Evolutionary conservation across 2,329 filamentous ascomycete genomes (phyloP).

Genomic region (Leptographium lundbergii): DNA sequence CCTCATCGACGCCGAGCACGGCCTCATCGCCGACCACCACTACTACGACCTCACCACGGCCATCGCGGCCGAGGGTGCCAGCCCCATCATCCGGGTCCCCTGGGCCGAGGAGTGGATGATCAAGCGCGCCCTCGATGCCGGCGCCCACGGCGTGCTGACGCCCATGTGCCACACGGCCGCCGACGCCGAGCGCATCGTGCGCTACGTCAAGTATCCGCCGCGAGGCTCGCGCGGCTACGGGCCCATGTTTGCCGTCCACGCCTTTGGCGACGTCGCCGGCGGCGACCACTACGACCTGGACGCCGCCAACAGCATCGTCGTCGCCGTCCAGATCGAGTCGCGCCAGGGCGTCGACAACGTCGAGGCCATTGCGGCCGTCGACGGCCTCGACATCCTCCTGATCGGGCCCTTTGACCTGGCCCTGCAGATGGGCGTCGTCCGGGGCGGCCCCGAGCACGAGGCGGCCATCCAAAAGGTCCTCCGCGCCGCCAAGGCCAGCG

Average conservation of each 20-base stretch:
- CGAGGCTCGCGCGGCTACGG: slow-evolving; percentile 16
- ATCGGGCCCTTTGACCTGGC: slow-evolving; percentile 23
- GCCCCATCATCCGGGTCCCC: slow-evolving; percentile 31
- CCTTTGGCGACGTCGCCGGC: slow-evolving; percentile 15
- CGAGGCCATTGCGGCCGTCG: slow-evolving; percentile 27
- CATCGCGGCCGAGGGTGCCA: slow-evolving; percentile 26
- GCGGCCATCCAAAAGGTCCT: slow-evolving; percentile 23
- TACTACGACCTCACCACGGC: slow-evolving; percentile 22
- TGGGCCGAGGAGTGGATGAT: slow-evolving; percentile 50
- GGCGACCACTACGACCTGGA: slow-evolving; percentile 19
- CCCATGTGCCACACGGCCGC: slow-evolving; percentile 21
- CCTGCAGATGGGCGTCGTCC: slow-evolving; percentile 21
- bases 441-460: slow-evolving; percentile 22
- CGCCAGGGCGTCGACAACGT: slow-evolving; percentile 26
- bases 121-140: slow-evolving; percentile 46
- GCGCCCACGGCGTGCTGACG: slow-evolving; percentile 45
- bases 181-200: slow-evolving; percentile 14
- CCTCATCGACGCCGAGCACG: slow-evolving; percentile 25
- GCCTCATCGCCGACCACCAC: slow-evolving; percentile 22
- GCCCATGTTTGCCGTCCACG: slow-evolving; percentile 19
- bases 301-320: slow-evolving; percentile 19
- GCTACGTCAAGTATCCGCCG: slow-evolving; percentile 14
- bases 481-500: slow-evolving; percentile 19
- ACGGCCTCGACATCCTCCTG: slow-evolving; percentile 26
- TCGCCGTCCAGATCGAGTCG: slow-evolving; percentile 28